Percentiles rank a stretch among this genome's conserved stretches.
phyloP scores from a whole-genome alignment of 306 rosid species.

The Herpetospermum pedunculosum region DNA sequence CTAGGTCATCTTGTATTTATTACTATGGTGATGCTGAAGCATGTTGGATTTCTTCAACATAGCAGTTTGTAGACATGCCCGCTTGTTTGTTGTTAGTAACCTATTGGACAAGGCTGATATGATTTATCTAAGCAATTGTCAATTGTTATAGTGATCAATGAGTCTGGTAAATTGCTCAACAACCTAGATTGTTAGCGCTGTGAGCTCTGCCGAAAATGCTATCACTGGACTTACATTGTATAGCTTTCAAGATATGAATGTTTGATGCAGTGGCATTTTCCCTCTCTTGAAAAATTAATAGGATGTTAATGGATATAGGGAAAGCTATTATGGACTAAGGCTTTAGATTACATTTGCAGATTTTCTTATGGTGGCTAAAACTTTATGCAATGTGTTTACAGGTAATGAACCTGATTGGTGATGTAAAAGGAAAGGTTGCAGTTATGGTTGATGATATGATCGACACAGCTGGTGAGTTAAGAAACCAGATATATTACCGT shows the following conservation, averaged over 20 bases:
- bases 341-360: neutral
- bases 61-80: neutral
- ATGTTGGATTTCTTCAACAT: neutral
- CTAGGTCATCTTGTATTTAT: neutral
- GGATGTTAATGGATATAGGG: neutral
- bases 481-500: neutral
- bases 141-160: neutral
- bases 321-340: neutral
- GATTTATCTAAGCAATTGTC: neutral
- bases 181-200: neutral
- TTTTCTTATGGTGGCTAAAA: neutral
- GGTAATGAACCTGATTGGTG: conserved; percentile 98
- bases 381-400: conserved; percentile 13
- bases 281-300: neutral
- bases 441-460: conserved; percentile 99
- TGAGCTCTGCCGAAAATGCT: neutral
- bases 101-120: neutral
- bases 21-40: neutral
- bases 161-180: neutral
- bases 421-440: conserved; percentile 95
- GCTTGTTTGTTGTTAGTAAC: neutral
- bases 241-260: neutral
- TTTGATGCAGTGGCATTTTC: neutral
- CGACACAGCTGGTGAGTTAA: conserved; percentile 80
- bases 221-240: neutral